Percentiles rank a stretch among this genome's conserved stretches.
Evolutionary conservation across 164 flowering plant species (phyloP).

Genomic region (Liriodendron chinense): DNA sequence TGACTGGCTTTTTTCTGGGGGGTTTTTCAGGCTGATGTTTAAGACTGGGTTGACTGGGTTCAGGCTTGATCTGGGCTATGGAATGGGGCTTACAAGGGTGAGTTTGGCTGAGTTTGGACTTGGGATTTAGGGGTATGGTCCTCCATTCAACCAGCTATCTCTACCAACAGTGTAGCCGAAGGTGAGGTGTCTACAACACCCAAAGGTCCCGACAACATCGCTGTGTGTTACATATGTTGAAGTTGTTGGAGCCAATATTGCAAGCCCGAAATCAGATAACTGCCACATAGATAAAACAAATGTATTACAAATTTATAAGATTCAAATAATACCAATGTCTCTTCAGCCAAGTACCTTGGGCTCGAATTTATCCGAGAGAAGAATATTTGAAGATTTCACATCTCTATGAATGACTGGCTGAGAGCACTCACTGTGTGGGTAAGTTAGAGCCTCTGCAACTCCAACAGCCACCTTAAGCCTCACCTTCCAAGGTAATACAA

Average conservation of each 20-base stretch:
- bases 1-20: too few species aligned
- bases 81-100: too few species aligned
- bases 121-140: too few species aligned
- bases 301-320: not conserved
- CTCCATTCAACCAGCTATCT: too few species aligned
- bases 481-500: conserved; percentile 60
- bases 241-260: conserved; percentile 74
- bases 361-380: conserved; percentile 58
- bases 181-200: too few species aligned
- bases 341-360: conserved; percentile 54
- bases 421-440: conserved; percentile 61
- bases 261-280: conserved; percentile 98
- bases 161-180: too few species aligned
- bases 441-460: conserved; percentile 75
- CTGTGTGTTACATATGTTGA: conserved; percentile 44
- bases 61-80: too few species aligned
- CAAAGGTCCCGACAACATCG: conserved; percentile 90
- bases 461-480: conserved; percentile 67
- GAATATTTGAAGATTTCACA: conserved; percentile 91
- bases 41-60: too few species aligned
- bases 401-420: conserved; percentile 84
- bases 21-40: too few species aligned
- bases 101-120: too few species aligned
- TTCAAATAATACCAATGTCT: not conserved
- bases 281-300: conserved; percentile 18